These are phyloP conservation scores for Termitomyces sp. DNA, from an alignment of 768 basidiomycete genomes.

Conservation along the genomic window DNA sequence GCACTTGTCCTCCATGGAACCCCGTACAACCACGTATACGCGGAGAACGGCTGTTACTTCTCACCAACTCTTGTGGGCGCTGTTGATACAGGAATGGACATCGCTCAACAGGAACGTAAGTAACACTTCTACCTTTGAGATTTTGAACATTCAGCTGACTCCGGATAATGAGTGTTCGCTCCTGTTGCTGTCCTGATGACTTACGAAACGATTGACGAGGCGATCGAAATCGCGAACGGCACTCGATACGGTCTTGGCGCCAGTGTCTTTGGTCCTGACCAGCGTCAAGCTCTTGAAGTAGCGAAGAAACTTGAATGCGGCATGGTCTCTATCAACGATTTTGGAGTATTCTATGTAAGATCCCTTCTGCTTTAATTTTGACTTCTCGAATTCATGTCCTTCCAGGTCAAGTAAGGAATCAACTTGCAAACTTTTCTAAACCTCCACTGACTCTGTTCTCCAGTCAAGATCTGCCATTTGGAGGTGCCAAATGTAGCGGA, in stretches of 20 bases:
- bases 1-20: conserved; percentile 65
- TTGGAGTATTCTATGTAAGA: conserved; percentile 79
- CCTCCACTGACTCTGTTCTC: not conserved
- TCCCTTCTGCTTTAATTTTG: not conserved
- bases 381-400: not conserved
- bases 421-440: not conserved
- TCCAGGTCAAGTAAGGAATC: conserved; percentile 64
- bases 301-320: conserved; percentile 85
- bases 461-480: conserved; percentile 91
- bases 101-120: conserved; percentile 79
- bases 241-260: conserved; percentile 91
- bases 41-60: conserved; percentile 78
- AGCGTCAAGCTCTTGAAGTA: conserved; percentile 70
- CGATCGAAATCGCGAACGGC: conserved; percentile 81
- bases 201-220: conserved; percentile 81
- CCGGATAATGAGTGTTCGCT: conserved; percentile 66
- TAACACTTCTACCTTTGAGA: conserved; percentile 10
- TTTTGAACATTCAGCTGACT: not conserved
- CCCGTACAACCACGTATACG: conserved; percentile 58
- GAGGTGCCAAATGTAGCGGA: conserved; percentile 86
- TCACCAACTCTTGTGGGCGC: conserved; percentile 82
- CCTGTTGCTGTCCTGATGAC: conserved; percentile 85
- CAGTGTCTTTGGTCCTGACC: conserved; percentile 88
- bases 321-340: conserved; percentile 98
- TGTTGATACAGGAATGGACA: conserved; percentile 63